phyloP scores from a whole-genome alignment of 495 filamentous ascomycete genomes.

The Glutinoglossum americanum region DNA sequence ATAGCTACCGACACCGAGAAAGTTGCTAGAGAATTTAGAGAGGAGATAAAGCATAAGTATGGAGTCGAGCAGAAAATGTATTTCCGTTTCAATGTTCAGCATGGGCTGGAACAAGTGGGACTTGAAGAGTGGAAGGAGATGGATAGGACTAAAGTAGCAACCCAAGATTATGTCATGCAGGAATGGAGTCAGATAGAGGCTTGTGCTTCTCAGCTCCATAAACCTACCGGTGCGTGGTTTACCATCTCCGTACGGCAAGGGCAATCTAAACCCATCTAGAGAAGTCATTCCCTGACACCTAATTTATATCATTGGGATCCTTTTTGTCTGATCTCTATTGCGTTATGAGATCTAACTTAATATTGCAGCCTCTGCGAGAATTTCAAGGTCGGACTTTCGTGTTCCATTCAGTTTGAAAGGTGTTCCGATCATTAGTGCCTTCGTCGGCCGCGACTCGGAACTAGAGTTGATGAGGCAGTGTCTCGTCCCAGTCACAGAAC shows the following conservation, averaged over 20 bases:
- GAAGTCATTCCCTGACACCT: too few relatives aligned
- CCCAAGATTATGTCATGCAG: not conserved
- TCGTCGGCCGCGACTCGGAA: not conserved
- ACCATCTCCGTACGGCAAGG: not conserved
- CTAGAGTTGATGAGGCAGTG: not conserved
- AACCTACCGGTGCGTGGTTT: not conserved
- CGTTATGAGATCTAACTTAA: too few relatives aligned
- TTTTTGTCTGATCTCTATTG: too few relatives aligned
- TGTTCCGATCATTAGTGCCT: not conserved
- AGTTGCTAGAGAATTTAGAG: not conserved
- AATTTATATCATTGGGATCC: too few relatives aligned
- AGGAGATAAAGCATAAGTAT: not conserved
- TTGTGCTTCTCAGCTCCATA: not conserved
- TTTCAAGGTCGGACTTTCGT: not conserved
- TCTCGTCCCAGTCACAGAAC: not conserved
- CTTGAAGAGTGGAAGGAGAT: not conserved
- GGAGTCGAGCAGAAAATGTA: not conserved
- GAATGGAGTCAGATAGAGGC: not conserved
- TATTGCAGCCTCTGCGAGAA: too few relatives aligned
- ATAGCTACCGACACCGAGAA: not conserved
- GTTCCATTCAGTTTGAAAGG: not conserved
- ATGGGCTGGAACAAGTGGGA: not conserved
- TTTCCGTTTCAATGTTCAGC: conserved; percentile 4
- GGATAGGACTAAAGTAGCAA: not conserved
- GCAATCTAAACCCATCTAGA: too few relatives aligned